Base-by-base conservation (phyloP, 2,329 filamentous ascomycete species). In the Colletotrichum falcatum region DNA sequence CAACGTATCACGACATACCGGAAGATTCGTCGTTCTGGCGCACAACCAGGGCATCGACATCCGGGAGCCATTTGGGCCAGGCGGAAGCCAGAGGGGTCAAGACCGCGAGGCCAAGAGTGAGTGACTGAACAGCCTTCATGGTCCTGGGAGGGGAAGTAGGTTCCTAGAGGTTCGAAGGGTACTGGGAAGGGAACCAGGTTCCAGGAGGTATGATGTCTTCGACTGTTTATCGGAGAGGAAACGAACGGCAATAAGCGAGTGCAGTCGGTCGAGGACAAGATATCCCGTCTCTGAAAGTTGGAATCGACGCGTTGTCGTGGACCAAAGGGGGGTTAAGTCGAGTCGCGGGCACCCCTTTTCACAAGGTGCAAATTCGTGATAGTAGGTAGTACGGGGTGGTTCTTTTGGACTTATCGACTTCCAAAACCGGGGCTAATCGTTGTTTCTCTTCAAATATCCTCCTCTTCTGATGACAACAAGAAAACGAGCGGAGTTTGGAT, bases 41-140 rank as follows among this genome's bases (percentile, higher is more conserved):
- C 60, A 86, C 87, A 49, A 90, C 79, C 44, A 91, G 76, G 18
- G 84, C 77, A 73, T 89, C 85, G 44, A 84, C 58, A 16, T 86
- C 83, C 23, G 88, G 87, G 46, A 90, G 79, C 84, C 86, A 89
- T 72, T 78, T 79, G 26, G 88, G 85, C 88, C 88, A 90, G 66
- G 84, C 87, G 64, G 86, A 83, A n/a, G 84, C 83, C 28, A 87
- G 73, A 20, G 85, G 82, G 23, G 70, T 65, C 53, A 70, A 67
- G 65, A 65, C 73, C 28, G 72, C 72, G 55, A 73, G 65, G 70
- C 51, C 67, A 44, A 73, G 63, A 71, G 73, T 73, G 68, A 77
- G 73, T 56, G 74, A 73, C 26, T 69, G 71, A 18, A 51, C 61
- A 18, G 66, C 66, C 71, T 73, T 73, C 72, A 74, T 73, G 33